Percentiles rank a stretch among this genome's conserved stretches.
Evolutionary conservation across 495 filamentous ascomycete genomes (phyloP).

Genomic region (Talaromyces adpressus): DNA sequence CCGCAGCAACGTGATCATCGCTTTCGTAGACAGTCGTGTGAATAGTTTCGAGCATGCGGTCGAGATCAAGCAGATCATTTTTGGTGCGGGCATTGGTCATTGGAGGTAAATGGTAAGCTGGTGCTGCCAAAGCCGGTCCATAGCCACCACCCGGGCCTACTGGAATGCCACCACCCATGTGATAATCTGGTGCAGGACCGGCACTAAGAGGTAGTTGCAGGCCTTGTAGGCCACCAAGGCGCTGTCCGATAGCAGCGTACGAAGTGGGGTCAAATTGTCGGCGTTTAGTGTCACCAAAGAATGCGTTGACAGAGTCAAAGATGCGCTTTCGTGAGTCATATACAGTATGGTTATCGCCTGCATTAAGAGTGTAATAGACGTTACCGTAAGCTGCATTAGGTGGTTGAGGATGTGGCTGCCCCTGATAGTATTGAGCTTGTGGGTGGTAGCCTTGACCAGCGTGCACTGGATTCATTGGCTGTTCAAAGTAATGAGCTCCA

Average conservation of each 20-base stretch:
- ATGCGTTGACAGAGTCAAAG: slow-evolving; percentile 84
- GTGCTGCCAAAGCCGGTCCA: slow-evolving; percentile 32
- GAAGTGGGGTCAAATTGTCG: slow-evolving; percentile 79
- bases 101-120: slow-evolving; percentile 67
- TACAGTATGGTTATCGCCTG: slow-evolving; percentile 38
- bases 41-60: slow-evolving; percentile 91
- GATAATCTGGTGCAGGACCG: slow-evolving; percentile 59
- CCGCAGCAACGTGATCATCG: slow-evolving; percentile 67
- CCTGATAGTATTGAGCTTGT: slow-evolving; percentile 51
- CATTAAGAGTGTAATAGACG: slow-evolving; percentile 63
- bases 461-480: slow-evolving; percentile 28
- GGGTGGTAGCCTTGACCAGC: slow-evolving; percentile 39
- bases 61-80: slow-evolving; percentile 83
- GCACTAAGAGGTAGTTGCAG: slow-evolving; percentile 55
- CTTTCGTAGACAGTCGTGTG: slow-evolving; percentile 91
- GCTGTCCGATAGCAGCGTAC: slow-evolving; percentile 73
- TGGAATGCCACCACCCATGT: slow-evolving; percentile 49
- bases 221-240: slow-evolving; percentile 65
- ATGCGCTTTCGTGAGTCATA: slow-evolving; percentile 72
- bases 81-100: slow-evolving; percentile 87
- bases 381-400: slow-evolving; percentile 56
- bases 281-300: slow-evolving; percentile 87
- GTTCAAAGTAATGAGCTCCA: slow-evolving; percentile 39
- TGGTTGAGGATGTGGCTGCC: slow-evolving; percentile 43
- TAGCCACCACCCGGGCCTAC: slow-evolving; percentile 45